Evolutionary conservation across 2,329 filamentous ascomycete genomes (phyloP).

Genomic region (Arthrinium phaeospermum): DNA sequence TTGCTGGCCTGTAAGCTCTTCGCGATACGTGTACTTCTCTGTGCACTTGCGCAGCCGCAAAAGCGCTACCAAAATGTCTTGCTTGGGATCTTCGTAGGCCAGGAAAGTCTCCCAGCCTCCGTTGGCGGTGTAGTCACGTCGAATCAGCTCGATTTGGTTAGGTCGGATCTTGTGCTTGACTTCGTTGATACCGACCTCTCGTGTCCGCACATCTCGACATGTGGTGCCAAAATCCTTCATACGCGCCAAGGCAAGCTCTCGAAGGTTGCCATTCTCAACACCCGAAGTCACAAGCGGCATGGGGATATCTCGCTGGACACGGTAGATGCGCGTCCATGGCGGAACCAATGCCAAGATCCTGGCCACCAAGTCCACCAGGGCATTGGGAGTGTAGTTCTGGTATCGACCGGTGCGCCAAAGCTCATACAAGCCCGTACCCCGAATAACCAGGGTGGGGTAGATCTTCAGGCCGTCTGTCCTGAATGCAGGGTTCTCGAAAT

Average conservation of each 20-base stretch:
- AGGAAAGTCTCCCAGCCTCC: conserved; percentile 98
- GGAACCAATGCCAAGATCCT: conserved; percentile 94
- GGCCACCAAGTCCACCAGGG: conserved; percentile 91
- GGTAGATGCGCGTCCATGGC: conserved; percentile 98
- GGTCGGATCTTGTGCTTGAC: conserved; percentile 98
- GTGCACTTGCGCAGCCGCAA: conserved; percentile 90
- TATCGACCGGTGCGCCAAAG: conserved; percentile 96
- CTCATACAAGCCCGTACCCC: conserved; percentile 95
- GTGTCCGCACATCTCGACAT: conserved; percentile 93
- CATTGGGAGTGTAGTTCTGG: conserved; percentile 98
- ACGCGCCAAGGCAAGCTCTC: conserved; percentile 89
- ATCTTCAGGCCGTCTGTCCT: conserved; percentile 97
- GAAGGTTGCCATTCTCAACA: conserved; percentile 95
- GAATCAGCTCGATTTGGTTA: conserved; percentile 92
- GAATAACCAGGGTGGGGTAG: conserved; percentile 95
- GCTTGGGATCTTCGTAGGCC: conserved; percentile 97
- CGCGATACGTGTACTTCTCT: conserved; percentile 87
- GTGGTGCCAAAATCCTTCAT: conserved; percentile 99
- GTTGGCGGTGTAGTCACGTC: conserved; percentile 92
- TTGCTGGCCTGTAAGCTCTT: conserved; percentile 83
- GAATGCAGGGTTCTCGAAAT: conserved; percentile 96
- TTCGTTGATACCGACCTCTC: conserved; percentile 98
- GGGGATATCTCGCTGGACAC: conserved; percentile 98
- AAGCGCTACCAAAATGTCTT: conserved; percentile 94
- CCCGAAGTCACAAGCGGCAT: conserved; percentile 99